Conservation (phyloP, 306 rosid species). For the Elaeagnus macrophylla region DNA sequence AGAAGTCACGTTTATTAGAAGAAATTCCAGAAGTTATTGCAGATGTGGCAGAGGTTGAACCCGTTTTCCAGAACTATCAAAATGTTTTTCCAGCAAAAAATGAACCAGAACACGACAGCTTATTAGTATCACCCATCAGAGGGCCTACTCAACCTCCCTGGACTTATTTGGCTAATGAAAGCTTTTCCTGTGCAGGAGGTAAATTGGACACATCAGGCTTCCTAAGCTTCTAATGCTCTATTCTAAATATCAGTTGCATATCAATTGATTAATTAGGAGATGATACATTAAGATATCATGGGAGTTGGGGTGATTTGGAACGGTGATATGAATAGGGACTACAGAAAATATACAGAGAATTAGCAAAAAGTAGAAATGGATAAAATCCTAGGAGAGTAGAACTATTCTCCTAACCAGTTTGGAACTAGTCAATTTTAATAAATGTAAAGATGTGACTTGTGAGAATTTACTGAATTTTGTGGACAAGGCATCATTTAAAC, state of each 20-base stretch:
- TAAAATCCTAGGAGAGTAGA: too few species aligned
- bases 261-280: neutral
- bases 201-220: conserved; percentile 31
- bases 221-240: conserved; percentile 9
- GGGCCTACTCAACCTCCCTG: conserved; percentile 19
- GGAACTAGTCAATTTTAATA: too few species aligned
- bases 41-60: conserved; percentile 27
- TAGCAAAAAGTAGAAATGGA: too few species aligned
- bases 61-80: conserved; percentile 13
- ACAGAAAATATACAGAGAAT: too few species aligned
- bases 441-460: too few species aligned
- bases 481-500: too few species aligned
- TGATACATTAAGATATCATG: neutral
- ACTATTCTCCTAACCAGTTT: too few species aligned
- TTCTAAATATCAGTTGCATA: neutral
- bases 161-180: conserved; percentile 10
- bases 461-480: too few species aligned
- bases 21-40: conserved; percentile 51
- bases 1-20: conserved; percentile 45
- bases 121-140: conserved; percentile 18
- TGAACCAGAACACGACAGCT: conserved; percentile 26
- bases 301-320: too few species aligned
- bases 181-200: conserved; percentile 16
- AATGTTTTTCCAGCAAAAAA: conserved; percentile 13
- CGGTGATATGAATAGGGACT: too few species aligned